A percentile compares a stretch with the other conserved stretches of the same genome.
These are phyloP conservation scores for Euphorbia schlechtendalii DNA, from an alignment of 441 rosid genomes.

Conservation along the genomic window DNA sequence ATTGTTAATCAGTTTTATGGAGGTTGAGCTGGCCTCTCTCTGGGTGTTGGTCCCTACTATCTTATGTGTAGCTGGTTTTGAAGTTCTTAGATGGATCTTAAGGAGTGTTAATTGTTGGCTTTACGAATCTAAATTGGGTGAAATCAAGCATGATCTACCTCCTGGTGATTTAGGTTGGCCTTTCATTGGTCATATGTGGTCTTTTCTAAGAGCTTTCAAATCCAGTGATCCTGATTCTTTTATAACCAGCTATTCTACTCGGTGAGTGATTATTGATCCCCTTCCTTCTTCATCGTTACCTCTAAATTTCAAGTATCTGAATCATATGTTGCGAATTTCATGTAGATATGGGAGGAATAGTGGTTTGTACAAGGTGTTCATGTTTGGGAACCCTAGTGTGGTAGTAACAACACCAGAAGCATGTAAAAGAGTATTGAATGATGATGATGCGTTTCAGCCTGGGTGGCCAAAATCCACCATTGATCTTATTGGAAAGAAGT, in stretches of 20 bases:
- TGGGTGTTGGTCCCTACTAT: slow-evolving; percentile 11
- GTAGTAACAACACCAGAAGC: slow-evolving; percentile 67
- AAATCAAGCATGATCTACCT: slow-evolving; percentile 39
- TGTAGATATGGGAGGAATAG: slow-evolving; percentile 56
- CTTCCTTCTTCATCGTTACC: not conserved
- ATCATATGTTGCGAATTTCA: too few relatives aligned
- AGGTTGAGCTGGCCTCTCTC: slow-evolving; percentile 19
- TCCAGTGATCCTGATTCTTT: slow-evolving; percentile 58
- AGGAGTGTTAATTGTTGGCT: slow-evolving; percentile 42
- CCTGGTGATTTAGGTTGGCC: slow-evolving; percentile 87
- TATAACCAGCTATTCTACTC: slow-evolving; percentile 27
- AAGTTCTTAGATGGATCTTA: slow-evolving; percentile 33
- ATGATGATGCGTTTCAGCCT: slow-evolving; percentile 66
- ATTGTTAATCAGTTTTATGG: too few relatives aligned
- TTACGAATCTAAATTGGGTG: slow-evolving; percentile 47
- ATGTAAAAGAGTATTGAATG: slow-evolving; percentile 48
- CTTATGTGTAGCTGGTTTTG: slow-evolving; percentile 5
- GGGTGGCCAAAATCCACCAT: slow-evolving; percentile 78
- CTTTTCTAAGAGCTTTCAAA: slow-evolving; percentile 71
- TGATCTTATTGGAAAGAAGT: slow-evolving; percentile 67
- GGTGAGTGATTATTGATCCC: slow-evolving; percentile 23
- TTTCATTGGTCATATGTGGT: slow-evolving; percentile 70
- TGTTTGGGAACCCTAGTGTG: slow-evolving; percentile 81
- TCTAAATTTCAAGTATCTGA: too few relatives aligned
- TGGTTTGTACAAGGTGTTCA: slow-evolving; percentile 65